These are phyloP conservation scores for Geotrichum siamense DNA, from an alignment of 1,139 yeast species.

Conservation along the genomic window DNA sequence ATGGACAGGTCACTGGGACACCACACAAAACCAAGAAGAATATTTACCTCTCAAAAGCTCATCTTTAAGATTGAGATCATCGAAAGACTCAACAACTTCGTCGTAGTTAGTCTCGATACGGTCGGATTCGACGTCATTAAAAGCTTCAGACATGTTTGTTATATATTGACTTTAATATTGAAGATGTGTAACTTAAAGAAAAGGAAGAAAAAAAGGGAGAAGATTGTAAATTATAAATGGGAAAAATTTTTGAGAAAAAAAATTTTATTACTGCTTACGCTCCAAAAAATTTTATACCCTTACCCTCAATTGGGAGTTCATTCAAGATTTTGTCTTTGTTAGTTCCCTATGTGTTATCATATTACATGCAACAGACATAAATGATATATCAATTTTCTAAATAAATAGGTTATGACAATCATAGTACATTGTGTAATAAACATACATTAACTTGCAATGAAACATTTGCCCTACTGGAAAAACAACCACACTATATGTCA, in stretches of 20 bases:
- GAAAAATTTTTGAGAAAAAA: not conserved
- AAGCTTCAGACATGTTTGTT: conserved; percentile 47
- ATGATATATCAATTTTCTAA: too few species aligned
- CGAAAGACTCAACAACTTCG: conserved; percentile 73
- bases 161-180: too few species aligned
- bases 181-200: conserved; percentile 5
- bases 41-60: conserved; percentile 37
- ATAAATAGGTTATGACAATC: too few species aligned
- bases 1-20: too few species aligned
- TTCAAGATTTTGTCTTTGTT: too few species aligned
- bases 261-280: too few species aligned
- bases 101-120: conserved; percentile 96
- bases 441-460: too few species aligned
- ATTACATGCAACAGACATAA: too few species aligned
- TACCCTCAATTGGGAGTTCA: not conserved
- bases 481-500: too few species aligned
- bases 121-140: conserved; percentile 75
- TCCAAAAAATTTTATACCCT: conserved; percentile 3
- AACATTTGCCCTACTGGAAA: too few species aligned
- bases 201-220: not conserved
- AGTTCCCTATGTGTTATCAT: too few species aligned
- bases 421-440: too few species aligned
- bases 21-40: not conserved
- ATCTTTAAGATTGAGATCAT: conserved; percentile 39
- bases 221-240: conserved; percentile 1